Evolutionary conservation across 192 early-diverging fungal species (phyloP).

Genomic region (Linderina pennispora): DNA sequence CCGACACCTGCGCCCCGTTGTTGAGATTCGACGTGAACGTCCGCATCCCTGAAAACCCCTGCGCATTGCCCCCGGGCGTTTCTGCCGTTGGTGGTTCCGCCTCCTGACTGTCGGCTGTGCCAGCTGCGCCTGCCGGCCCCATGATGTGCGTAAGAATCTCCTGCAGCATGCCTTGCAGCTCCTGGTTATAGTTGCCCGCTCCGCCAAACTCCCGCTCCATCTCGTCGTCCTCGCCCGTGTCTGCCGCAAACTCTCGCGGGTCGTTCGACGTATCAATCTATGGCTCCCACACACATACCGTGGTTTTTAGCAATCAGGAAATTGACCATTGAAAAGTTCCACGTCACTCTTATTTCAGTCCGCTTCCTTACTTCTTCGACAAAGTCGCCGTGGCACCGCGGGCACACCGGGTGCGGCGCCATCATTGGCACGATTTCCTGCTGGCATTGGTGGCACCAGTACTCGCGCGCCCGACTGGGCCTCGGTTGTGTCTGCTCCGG

Average conservation of each 20-base stretch:
- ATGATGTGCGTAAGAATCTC: slow-evolving; percentile 32
- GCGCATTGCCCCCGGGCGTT: slow-evolving; percentile 1
- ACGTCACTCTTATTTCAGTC: too few relatives aligned
- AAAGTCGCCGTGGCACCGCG: slow-evolving; percentile 67
- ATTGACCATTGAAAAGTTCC: too few relatives aligned
- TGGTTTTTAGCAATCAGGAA: background rate
- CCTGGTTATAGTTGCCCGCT: slow-evolving; percentile 48
- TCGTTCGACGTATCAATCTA: slow-evolving; percentile 39
- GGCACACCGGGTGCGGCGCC: slow-evolving; percentile 76
- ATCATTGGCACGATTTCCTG: slow-evolving; percentile 58
- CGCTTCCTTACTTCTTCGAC: slow-evolving; percentile 84
- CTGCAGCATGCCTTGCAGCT: slow-evolving; percentile 34
- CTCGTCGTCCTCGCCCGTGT: slow-evolving; percentile 25
- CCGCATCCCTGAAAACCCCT: slow-evolving; percentile 18
- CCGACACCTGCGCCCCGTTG: slow-evolving; percentile 23
- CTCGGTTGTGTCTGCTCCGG: background rate
- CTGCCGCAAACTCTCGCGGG: slow-evolving; percentile 38
- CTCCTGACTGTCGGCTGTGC: background rate
- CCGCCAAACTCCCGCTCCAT: slow-evolving; percentile 50
- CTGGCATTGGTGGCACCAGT: slow-evolving; percentile 63
- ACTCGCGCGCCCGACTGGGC: slow-evolving; percentile 1
- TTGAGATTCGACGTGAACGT: slow-evolving; percentile 38
- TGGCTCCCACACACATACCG: background rate
- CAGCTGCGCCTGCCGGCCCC: slow-evolving; percentile 5
- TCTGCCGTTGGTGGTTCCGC: too few relatives aligned